Base-by-base conservation (phyloP, 1,284 basidiomycete species). In the Fomitiporia mediterranea region DNA sequence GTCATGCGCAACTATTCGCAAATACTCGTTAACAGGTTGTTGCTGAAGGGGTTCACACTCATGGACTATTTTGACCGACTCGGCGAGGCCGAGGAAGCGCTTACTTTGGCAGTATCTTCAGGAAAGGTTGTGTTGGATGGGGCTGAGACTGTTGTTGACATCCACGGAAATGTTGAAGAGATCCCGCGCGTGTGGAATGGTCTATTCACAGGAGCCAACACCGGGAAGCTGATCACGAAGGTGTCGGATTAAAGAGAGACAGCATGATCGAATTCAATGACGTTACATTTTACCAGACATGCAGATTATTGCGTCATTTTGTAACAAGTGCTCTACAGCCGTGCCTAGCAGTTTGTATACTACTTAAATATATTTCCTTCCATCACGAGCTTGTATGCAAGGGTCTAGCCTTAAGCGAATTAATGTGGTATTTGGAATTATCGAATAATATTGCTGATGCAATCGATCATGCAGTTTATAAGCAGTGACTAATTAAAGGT, bases 31-130 rank as follows among this genome's bases (percentile, higher is more conserved):
- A 72, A 73, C 64, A 64, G 73, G 5, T 61, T 72, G 53, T 66
- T 61, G 42, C 62, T 78, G 42, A 62, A 72, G 54, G 76, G 74
- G 47, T 72, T 74, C 62, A 68, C 72, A 58, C 63, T 70, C 8
- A 59, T 68, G 54, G 71, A 74, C 63, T 61, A 67, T 53, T 32
- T 60, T 9, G 37, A 53, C 37, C 56, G 61, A 32, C 42, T 27
- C 7, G 42, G 15, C 23, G 42, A 43, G 21, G 42, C 42, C 8
- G 42, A 25, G 7, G 17, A 19, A 23, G 42, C 42, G 21, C 42
- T 43, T 23, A 8, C 21, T 23, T 19, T 23, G 27, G 40, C 40
- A 17, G 40, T 7, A 23, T 13, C 15, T 11, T 13, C 40, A 43
- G 40, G 40, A 23, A 42, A 8, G 39, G 2, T 42, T 48, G 51